A percentile compares a stretch with the other conserved stretches of the same genome.
Evolutionary conservation across 305 asterid genomes (phyloP).

Genomic region (Euphrasia arctica): DNA sequence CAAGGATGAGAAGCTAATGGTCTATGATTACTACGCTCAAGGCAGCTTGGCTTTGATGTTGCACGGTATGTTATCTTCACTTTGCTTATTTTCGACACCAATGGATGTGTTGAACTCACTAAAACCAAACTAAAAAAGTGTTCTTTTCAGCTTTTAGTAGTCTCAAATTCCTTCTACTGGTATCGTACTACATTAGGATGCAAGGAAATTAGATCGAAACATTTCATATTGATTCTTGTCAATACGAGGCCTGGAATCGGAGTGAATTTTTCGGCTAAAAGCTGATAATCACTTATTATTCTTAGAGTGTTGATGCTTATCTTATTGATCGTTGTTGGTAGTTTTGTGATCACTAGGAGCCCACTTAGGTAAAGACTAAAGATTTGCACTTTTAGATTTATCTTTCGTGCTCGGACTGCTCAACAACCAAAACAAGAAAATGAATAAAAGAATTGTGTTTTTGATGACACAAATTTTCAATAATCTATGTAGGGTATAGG

Average conservation of each 20-base stretch:
- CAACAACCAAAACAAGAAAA: conserved; percentile 22
- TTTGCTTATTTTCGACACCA: not conserved
- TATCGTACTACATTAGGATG: no score
- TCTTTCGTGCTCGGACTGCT: conserved; percentile 34
- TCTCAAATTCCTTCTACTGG: no score
- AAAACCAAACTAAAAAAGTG: no score
- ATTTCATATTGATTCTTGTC: not conserved
- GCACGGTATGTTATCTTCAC: conserved; percentile 48
- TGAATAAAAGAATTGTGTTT: conserved; percentile 8
- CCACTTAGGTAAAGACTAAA: conserved; percentile 26
- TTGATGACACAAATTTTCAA: conserved; percentile 31
- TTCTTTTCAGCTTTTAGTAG: no score
- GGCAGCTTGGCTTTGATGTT: conserved; percentile 76
- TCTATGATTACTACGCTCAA: conserved; percentile 58
- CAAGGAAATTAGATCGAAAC: not conserved
- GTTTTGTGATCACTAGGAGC: conserved; percentile 27
- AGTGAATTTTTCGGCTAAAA: not conserved
- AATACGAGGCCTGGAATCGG: no score
- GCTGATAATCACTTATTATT: not conserved
- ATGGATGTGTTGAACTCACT: no score
- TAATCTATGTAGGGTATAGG: conserved; percentile 47
- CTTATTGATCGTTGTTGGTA: not conserved
- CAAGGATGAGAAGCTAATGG: conserved; percentile 78
- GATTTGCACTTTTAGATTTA: conserved; percentile 14
- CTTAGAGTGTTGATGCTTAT: no score